A percentile compares a stretch with the other conserved stretches of the same genome.
Evolutionary conservation across 371 early-diverging fungal species (phyloP).

Genomic region (Syncephalis fuscata): DNA sequence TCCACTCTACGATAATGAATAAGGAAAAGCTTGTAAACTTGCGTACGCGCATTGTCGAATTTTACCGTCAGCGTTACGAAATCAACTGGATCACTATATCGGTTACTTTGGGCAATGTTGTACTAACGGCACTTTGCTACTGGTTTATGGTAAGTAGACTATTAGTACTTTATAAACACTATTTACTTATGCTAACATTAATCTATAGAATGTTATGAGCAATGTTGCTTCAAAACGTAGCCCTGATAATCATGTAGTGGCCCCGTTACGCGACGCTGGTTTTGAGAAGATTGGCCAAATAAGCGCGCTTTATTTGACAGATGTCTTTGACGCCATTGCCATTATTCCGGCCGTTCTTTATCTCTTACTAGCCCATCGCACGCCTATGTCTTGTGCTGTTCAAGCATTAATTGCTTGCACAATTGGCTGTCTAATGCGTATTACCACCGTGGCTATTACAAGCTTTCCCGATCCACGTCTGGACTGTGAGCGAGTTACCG

Average conservation of each 20-base stretch:
- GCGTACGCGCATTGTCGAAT: no score
- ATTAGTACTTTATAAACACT: neutral
- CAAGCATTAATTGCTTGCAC: constrained; percentile 24
- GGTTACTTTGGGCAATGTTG: no score
- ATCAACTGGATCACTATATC: no score
- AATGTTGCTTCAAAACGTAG: constrained; percentile 36
- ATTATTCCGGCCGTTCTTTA: constrained; percentile 22
- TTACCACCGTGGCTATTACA: constrained; percentile 36
- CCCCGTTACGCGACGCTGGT: constrained; percentile 23
- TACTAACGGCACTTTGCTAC: constrained; percentile 23
- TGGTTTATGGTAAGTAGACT: constrained; percentile 11
- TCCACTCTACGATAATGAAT: no score
- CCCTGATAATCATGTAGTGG: constrained; percentile 18
- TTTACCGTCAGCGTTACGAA: no score
- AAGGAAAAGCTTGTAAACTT: no score
- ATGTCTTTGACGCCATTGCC: constrained; percentile 28
- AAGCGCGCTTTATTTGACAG: constrained; percentile 27
- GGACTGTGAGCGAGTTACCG: constrained; percentile 22
- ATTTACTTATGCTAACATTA: neutral
- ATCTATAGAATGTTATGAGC: constrained; percentile 28
- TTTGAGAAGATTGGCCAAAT: constrained; percentile 25
- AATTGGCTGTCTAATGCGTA: constrained; percentile 27
- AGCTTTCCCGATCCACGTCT: constrained; percentile 34
- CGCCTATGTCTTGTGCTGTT: constrained; percentile 24
- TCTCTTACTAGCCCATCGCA: constrained; percentile 20